phyloP scores from a whole-genome alignment of 352 stramenopile species.

The Aphanomyces astaci region DNA sequence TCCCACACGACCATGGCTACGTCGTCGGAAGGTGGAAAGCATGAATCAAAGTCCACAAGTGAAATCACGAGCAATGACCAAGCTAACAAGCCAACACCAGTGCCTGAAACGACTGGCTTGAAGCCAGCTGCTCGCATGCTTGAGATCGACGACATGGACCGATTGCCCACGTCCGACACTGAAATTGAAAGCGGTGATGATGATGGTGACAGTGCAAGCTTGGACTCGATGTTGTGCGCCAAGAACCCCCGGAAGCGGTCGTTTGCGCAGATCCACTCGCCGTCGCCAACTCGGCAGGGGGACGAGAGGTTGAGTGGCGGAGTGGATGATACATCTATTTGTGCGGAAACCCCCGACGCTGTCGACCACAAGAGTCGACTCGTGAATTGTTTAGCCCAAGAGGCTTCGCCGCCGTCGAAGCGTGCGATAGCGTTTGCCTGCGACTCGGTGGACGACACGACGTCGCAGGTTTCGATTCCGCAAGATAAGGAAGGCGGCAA shows the following conservation, averaged over 20 bases:
- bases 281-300: no score
- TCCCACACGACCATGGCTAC: background rate
- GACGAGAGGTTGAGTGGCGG: no score
- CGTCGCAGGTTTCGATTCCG: background rate
- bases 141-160: background rate
- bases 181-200: constrained; percentile 10
- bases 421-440: background rate
- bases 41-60: no score
- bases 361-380: background rate
- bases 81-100: no score
- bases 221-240: constrained; percentile 11
- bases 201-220: background rate
- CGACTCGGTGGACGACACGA: background rate
- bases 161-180: background rate
- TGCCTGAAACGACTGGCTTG: no score
- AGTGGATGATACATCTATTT: background rate
- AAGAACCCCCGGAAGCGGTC: background rate
- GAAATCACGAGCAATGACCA: no score
- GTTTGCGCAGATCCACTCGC: background rate
- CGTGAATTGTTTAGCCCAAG: background rate
- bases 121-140: background rate
- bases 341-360: background rate
- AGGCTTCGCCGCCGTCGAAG: background rate
- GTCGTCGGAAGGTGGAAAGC: background rate
- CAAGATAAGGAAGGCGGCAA: constrained; percentile 17